Percentiles rank a stretch among this genome's conserved stretches.
Evolutionary conservation across 2,329 filamentous ascomycete species (phyloP).

Genomic region (Beauveria bassiana): DNA sequence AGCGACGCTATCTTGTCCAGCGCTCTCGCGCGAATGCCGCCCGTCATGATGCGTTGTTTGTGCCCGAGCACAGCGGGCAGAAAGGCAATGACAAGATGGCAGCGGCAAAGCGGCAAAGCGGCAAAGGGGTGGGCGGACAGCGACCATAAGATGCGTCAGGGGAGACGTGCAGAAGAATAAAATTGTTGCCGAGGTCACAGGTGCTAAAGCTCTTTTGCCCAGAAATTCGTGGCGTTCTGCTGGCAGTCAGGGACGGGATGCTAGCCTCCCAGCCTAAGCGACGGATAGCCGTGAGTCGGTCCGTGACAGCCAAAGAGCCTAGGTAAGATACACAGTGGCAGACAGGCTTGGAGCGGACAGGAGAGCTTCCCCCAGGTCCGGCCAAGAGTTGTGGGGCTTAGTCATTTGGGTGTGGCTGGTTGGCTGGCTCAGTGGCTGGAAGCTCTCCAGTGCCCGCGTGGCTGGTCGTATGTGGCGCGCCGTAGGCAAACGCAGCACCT

Average conservation of each 20-base stretch:
- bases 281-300: neutral
- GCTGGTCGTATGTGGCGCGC: neutral
- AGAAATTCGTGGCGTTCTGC: neutral
- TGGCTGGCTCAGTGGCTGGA: neutral
- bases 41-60: constrained; percentile 32
- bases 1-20: constrained; percentile 58
- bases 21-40: constrained; percentile 53
- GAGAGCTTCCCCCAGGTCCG: constrained; percentile 5
- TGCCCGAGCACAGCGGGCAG: neutral
- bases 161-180: constrained; percentile 2
- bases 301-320: neutral
- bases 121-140: neutral
- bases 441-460: neutral
- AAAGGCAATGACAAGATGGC: neutral
- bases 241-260: constrained; percentile 1
- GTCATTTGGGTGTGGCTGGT: constrained; percentile 2
- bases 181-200: constrained; percentile 10
- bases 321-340: no score
- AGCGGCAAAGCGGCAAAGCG: neutral
- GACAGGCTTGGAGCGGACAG: neutral
- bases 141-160: neutral
- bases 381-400: constrained; percentile 8
- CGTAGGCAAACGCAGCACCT: neutral
- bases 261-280: neutral
- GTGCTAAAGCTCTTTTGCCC: constrained; percentile 1